phyloP scores from a whole-genome alignment of 495 filamentous ascomycete species.

The Aspergillus cavernicola region DNA sequence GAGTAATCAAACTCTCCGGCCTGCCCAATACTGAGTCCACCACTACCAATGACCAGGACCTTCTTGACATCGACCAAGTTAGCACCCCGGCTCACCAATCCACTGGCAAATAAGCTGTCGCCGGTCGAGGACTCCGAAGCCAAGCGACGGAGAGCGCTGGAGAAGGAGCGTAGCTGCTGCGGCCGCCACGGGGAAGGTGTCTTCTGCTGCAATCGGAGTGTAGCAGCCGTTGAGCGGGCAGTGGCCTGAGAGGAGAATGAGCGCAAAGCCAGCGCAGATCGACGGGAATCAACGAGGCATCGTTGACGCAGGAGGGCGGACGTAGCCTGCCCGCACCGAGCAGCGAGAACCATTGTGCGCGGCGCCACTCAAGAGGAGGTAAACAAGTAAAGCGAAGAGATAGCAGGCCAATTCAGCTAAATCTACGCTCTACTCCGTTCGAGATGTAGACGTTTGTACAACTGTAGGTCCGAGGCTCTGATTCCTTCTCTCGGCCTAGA shows the following conservation, averaged over 20 bases:
- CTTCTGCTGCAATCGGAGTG: slow-evolving; percentile 40
- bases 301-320: slow-evolving; percentile 44
- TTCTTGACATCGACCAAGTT: slow-evolving; percentile 91
- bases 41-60: slow-evolving; percentile 87
- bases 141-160: slow-evolving; percentile 36
- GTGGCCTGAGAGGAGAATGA: slow-evolving; percentile 39
- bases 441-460: slow-evolving; percentile 9
- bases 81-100: slow-evolving; percentile 66
- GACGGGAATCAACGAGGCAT: slow-evolving; percentile 40
- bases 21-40: slow-evolving; percentile 93
- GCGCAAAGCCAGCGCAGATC: slow-evolving; percentile 38
- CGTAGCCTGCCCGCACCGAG: slow-evolving; percentile 48
- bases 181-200: slow-evolving; percentile 33
- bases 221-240: slow-evolving; percentile 32
- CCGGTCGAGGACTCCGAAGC: slow-evolving; percentile 64
- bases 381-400: slow-evolving; percentile 8
- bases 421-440: slow-evolving; percentile 12
- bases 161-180: slow-evolving; percentile 47
- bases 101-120: slow-evolving; percentile 83
- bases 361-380: slow-evolving; percentile 22
- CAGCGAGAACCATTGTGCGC: slow-evolving; percentile 49
- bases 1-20: slow-evolving; percentile 98
- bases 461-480: slow-evolving; percentile 6
- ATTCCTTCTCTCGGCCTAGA: slow-evolving; percentile 10
- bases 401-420: slow-evolving; percentile 16